These are phyloP conservation scores for Kluyveromyces nonfermentans DNA, from an alignment of 805 yeast genomes.

Conservation along the genomic window DNA sequence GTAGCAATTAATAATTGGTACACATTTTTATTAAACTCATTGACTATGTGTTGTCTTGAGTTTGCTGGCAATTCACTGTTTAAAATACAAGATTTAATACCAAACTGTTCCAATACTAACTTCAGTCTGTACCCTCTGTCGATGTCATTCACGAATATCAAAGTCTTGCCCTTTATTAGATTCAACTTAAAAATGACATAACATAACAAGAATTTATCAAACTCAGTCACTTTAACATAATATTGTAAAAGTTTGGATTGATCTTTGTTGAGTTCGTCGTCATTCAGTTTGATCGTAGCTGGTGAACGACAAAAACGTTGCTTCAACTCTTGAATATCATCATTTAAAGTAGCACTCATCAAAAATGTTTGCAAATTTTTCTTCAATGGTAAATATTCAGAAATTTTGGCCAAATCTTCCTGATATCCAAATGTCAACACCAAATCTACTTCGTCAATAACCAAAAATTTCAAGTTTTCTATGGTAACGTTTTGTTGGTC, in stretches of 20 bases:
- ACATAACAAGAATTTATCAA: slow-evolving; percentile 83
- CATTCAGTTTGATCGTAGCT: slow-evolving; percentile 71
- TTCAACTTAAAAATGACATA: slow-evolving; percentile 87
- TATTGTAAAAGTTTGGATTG: slow-evolving; percentile 67
- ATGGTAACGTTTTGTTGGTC: slow-evolving; percentile 44
- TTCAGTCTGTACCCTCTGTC: slow-evolving; percentile 93
- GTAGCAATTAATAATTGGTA: slow-evolving; percentile 88
- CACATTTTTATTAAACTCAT: slow-evolving; percentile 85
- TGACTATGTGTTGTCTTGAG: slow-evolving; percentile 90
- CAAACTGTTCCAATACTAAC: slow-evolving; percentile 88
- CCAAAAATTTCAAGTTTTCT: slow-evolving; percentile 54
- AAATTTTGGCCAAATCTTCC: slow-evolving; percentile 67
- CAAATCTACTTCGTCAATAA: slow-evolving; percentile 92
- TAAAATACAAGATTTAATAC: slow-evolving; percentile 76
- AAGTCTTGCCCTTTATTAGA: slow-evolving; percentile 82
- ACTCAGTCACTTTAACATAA: slow-evolving; percentile 77
- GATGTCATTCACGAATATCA: slow-evolving; percentile 84
- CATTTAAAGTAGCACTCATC: slow-evolving; percentile 93
- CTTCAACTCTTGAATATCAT: slow-evolving; percentile 73
- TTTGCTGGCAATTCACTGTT: slow-evolving; percentile 90
- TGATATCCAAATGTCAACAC: slow-evolving; percentile 83
- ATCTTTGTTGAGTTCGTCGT: slow-evolving; percentile 45
- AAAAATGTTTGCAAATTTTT: slow-evolving; percentile 77
- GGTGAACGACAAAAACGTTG: slow-evolving; percentile 70
- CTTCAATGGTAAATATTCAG: slow-evolving; percentile 56